Base-by-base conservation (phyloP, 2,329 filamentous ascomycete genomes). In the Claviceps capensis region DNA sequence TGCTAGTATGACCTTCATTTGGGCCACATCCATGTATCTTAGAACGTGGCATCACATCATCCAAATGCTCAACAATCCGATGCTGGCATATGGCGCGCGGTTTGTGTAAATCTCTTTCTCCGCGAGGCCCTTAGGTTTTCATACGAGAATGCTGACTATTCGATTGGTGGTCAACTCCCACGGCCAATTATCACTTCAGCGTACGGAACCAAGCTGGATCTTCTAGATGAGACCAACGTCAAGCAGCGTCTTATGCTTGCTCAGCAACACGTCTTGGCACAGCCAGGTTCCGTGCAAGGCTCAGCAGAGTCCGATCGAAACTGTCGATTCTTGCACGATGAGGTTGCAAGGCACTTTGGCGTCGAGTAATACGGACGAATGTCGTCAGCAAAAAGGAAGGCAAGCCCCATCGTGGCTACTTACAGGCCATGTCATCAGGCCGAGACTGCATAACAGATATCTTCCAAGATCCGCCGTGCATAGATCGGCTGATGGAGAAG, bases 101-200 rank as follows among this genome's bases (percentile, higher is more conserved):
- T 66, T 67, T 44, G 58, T 37, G 54, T 62, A 5, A 60, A 56
- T 16, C 51, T 46, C n/a, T 59, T 68, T 49, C 56, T 64, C 6
- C 47, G 53, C 9, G 63, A 67, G 52, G 52, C 59, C 7, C 49
- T 67, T 23, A 52, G 56, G 40, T 63, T 66, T 54, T 63, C 60
- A 6, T 63, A 67, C 53, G 52, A 50, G 13, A 60, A 66, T 51
- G 59, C 61, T 11, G 62, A 56, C 55, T 58, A 63, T 36, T 57
- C 59, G 6, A 34, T 66, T 26, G 57, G 54, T 19, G 62, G 63
- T 30, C 63, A 65, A 51, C 56, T 65, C 6, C 64, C 64, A 9
- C 59, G 64, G 16, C 64, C 64, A 1, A 60, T 66, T 45, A 57
- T 61, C 45, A 58, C 50, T 14, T 60, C 60, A 11, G 55, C 53